These are phyloP conservation scores for Lactarius quietus DNA, from an alignment of 768 basidiomycete species.

Conservation along the genomic window DNA sequence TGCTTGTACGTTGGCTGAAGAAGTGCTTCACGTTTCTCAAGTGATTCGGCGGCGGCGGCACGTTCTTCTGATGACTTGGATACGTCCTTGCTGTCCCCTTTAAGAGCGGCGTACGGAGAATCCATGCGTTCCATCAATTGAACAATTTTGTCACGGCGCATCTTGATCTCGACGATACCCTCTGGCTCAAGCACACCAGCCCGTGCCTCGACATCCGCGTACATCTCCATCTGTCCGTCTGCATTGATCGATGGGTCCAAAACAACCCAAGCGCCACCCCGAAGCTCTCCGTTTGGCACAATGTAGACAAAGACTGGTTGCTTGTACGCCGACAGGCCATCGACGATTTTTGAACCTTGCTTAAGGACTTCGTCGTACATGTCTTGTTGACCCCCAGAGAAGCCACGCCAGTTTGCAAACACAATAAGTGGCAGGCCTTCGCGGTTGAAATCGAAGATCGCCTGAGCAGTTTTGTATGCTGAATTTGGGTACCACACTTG, in stretches of 20 bases:
- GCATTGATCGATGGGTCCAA: constrained; percentile 97
- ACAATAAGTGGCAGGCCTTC: constrained; percentile 96
- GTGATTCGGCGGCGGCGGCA: constrained; percentile 58
- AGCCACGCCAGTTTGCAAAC: constrained; percentile 99
- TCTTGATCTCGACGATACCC: constrained; percentile 96
- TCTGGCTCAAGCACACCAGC: constrained; percentile 97
- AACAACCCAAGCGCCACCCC: constrained; percentile 99
- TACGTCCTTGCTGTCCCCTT: constrained; percentile 73
- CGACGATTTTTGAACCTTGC: constrained; percentile 98
- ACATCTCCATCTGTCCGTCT: constrained; percentile 96
- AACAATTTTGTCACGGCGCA: constrained; percentile 92
- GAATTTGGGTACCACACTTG: constrained; percentile 99
- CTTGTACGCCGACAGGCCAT: constrained; percentile 94
- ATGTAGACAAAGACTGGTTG: constrained; percentile 99
- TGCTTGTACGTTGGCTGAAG: constrained; percentile 91
- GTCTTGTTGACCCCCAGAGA: constrained; percentile 99
- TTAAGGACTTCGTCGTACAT: constrained; percentile 98
- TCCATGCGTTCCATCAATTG: constrained; percentile 93
- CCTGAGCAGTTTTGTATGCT: constrained; percentile 98
- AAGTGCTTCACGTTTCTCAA: constrained; percentile 73
- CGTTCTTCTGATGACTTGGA: constrained; percentile 73
- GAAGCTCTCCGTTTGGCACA: constrained; percentile 96
- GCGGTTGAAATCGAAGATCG: constrained; percentile 97
- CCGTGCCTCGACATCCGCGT: constrained; percentile 91
- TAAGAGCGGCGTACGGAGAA: constrained; percentile 71